These are phyloP conservation scores for Cucurbita argyrosperma DNA, from an alignment of 306 rosid genomes.

Conservation along the genomic window DNA sequence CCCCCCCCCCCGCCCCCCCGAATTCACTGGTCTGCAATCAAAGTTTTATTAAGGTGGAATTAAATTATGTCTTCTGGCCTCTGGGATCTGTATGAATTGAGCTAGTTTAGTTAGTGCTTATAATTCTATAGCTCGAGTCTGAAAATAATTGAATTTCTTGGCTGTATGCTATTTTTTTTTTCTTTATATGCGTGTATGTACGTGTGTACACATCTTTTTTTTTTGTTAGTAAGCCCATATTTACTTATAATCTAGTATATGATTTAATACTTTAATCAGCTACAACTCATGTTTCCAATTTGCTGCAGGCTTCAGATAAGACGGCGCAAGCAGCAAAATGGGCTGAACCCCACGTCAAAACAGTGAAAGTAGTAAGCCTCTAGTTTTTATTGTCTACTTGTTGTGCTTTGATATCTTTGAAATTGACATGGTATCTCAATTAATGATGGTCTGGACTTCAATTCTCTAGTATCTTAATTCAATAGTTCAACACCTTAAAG, in stretches of 20 bases:
- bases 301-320: constrained; percentile 50
- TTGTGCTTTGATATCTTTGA: neutral
- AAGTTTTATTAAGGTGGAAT: neutral
- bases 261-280: neutral
- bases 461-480: neutral
- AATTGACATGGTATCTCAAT: neutral
- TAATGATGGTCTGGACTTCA: neutral
- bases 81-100: neutral
- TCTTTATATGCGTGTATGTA: neutral
- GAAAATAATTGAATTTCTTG: neutral
- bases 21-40: neutral
- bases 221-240: neutral
- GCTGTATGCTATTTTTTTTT: neutral
- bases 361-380: constrained; percentile 59
- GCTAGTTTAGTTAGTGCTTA: neutral
- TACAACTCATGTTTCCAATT: constrained; percentile 4
- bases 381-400: neutral
- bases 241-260: neutral
- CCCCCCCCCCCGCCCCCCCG: too few species aligned
- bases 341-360: constrained; percentile 78
- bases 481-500: neutral
- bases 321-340: constrained; percentile 69
- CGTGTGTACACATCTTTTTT: neutral
- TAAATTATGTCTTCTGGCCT: neutral
- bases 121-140: neutral